Evolutionary conservation across 208 protist genomes (phyloP), one percentile per base, ranked within the genome.

Genomic region (Wallacemonas sp.): DNA sequence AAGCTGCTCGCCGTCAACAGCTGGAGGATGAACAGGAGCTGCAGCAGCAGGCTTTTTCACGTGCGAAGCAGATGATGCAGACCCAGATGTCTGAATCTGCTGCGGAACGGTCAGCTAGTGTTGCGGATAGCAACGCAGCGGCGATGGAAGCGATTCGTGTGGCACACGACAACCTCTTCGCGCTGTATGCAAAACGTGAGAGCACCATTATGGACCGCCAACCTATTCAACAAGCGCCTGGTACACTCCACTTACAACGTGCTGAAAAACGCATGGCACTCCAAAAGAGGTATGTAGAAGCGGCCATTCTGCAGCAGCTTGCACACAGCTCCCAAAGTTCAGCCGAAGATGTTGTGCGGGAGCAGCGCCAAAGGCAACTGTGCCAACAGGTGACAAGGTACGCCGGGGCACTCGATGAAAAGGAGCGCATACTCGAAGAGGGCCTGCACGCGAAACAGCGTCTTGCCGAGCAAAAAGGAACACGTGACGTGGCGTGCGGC

Each of bases 11-110:
- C 15, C 46, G 55, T n/a, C 55, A 59, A 42, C 54, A 68, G n/a
- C 57, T 91, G 34, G 57, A 77, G 8, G 70, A 73, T 39, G 79
- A 80, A n/a, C 81, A 81, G 37, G 75, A 78, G n/a, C 42, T 68
- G 13, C 70, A 91, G 61, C 82, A 73, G 73, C 76, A 78, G 44
- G 46, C 75, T 2, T 81, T 91, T 70, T 59, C 74, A 19, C 66
- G 77, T 17, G 78, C 84, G 1, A 78, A 76, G 50, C 38, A 38
- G 4, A 60, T 69, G 26, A 41, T 39, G 4, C 30, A 63, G 10
- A 36, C 48, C 24, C 48, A 84, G 38, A 26, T 57, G 12, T n/a
- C 9, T 3, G 30, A 39, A 1, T 10, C 9, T 5, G 24, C 50
- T 26, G 44, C 63, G 30, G 61, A 74, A 29, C 21, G 61, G 8